A percentile compares a stretch with the other conserved stretches of the same genome.
These are phyloP conservation scores for Diplotaxis tenuifolia DNA, from an alignment of 345 rosid species.

Conservation along the genomic window DNA sequence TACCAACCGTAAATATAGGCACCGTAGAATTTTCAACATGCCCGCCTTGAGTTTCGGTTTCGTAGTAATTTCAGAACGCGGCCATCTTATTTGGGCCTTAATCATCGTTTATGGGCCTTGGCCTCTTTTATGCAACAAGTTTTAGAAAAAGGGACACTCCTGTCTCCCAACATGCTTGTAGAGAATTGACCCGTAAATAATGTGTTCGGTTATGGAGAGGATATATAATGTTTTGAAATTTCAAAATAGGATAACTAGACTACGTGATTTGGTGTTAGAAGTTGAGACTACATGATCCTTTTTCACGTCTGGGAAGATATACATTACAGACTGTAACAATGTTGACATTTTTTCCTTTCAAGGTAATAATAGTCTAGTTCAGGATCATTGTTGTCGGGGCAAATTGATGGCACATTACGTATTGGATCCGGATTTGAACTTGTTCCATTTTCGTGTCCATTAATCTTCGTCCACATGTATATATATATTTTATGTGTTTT, in stretches of 20 bases:
- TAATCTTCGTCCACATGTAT: neutral
- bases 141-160: no score
- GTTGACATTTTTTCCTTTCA: neutral
- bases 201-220: neutral
- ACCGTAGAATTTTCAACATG: neutral
- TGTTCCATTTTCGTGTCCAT: neutral
- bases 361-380: neutral
- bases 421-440: neutral
- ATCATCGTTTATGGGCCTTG: neutral
- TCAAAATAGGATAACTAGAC: neutral
- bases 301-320: neutral
- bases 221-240: neutral
- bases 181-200: no score
- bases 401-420: neutral
- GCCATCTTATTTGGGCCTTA: neutral
- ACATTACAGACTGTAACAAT: neutral
- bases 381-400: neutral
- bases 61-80: no score
- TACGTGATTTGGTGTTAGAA: neutral
- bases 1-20: slow-evolving; percentile 1
- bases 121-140: neutral
- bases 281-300: neutral
- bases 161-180: neutral
- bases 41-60: slow-evolving; percentile 16
- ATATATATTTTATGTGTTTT: no score